Evolutionary conservation across 495 filamentous ascomycete genomes (phyloP).

Genomic region (Parathielavia hyrcaniae): DNA sequence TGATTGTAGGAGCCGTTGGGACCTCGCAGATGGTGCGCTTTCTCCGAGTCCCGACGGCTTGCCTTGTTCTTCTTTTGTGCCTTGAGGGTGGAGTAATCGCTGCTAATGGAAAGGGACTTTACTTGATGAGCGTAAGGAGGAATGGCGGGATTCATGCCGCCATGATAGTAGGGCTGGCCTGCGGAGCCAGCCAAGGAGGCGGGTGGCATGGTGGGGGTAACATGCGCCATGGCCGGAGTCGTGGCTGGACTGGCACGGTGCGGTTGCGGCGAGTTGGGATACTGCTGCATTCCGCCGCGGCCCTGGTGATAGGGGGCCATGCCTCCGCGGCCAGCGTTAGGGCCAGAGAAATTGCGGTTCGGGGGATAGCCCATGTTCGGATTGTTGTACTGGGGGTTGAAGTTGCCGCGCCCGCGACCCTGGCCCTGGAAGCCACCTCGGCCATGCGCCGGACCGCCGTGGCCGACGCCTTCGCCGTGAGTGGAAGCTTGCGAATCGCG

Average conservation of each 20-base stretch:
- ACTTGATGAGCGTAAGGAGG: conserved; percentile 45
- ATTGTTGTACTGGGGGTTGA: conserved; percentile 52
- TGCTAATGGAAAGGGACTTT: conserved; percentile 53
- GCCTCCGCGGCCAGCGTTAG: conserved; percentile 58
- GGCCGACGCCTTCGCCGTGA: conserved; percentile 67
- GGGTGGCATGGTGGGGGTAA: conserved; percentile 61
- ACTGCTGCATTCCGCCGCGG: conserved; percentile 51
- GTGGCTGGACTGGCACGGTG: conserved; percentile 62
- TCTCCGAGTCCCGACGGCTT: conserved; percentile 41
- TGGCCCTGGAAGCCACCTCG: conserved; percentile 39
- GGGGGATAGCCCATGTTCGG: conserved; percentile 65
- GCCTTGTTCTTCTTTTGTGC: conserved; percentile 38
- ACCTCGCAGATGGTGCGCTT: conserved; percentile 36
- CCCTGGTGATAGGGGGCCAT: conserved; percentile 62
- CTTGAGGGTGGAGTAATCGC: conserved; percentile 29
- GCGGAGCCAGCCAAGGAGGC: conserved; percentile 47
- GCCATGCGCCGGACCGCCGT: conserved; percentile 49
- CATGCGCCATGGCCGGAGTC: conserved; percentile 55
- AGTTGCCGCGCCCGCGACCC: conserved; percentile 56
- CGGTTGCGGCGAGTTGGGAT: conserved; percentile 62
- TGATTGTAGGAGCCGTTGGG: conserved; percentile 32
- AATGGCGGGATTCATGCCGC: conserved; percentile 47
- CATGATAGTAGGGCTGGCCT: conserved; percentile 56
- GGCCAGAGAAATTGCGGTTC: conserved; percentile 47
- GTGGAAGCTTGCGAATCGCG: conserved; percentile 76